Conservation (phyloP, 768 basidiomycete genomes). For the Pisolithus albus region DNA sequence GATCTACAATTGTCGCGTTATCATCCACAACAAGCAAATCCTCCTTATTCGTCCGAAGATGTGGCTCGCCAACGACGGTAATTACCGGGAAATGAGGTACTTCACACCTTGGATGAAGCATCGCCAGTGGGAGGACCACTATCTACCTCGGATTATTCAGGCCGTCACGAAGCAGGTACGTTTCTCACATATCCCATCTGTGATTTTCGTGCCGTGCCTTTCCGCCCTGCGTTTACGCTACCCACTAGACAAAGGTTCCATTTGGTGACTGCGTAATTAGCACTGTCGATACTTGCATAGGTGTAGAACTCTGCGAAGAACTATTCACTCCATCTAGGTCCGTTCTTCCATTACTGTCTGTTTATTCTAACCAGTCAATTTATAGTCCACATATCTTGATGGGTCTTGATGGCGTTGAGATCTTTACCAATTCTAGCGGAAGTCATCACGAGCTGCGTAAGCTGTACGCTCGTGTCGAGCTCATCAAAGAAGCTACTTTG, state of each 20-base stretch:
- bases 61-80: constrained; percentile 99
- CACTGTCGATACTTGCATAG: constrained; percentile 92
- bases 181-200: neutral
- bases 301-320: constrained; percentile 96
- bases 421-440: constrained; percentile 97
- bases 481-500: constrained; percentile 94
- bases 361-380: neutral
- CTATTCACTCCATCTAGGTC: constrained; percentile 95
- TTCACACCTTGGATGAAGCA: constrained; percentile 96
- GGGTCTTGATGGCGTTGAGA: constrained; percentile 98
- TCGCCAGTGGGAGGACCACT: constrained; percentile 85
- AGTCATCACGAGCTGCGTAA: constrained; percentile 99
- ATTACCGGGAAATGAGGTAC: constrained; percentile 84
- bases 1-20: constrained; percentile 92
- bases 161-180: constrained; percentile 82
- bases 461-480: constrained; percentile 80
- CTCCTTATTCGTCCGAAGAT: constrained; percentile 96
- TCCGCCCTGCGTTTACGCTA: neutral
- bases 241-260: constrained; percentile 71
- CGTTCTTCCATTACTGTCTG: neutral
- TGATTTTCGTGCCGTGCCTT: no score
- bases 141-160: constrained; percentile 83
- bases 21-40: constrained; percentile 81
- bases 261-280: constrained; percentile 95
- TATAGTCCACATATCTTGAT: constrained; percentile 90